Conservation (phyloP, 1,139 yeast species). For the Nakaseomyces delphensis region DNA sequence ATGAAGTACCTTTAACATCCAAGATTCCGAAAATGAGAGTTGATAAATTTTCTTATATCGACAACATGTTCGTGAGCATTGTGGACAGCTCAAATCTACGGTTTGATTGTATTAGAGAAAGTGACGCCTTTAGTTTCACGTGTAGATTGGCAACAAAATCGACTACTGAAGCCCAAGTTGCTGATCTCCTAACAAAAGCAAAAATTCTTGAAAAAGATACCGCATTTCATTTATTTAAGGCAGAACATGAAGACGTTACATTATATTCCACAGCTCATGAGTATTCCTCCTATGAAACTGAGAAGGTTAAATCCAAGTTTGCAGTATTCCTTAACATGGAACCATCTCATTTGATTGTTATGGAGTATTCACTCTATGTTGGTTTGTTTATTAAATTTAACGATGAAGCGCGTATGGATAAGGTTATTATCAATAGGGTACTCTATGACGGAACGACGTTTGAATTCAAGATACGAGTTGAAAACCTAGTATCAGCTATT, state of each 20-base stretch:
- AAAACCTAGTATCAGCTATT: slow-evolving; percentile 14
- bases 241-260: slow-evolving; percentile 35
- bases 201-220: slow-evolving; percentile 68
- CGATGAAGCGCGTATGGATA: slow-evolving; percentile 24
- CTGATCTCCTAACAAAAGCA: slow-evolving; percentile 67
- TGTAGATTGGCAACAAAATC: slow-evolving; percentile 28
- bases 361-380: slow-evolving; percentile 36
- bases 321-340: slow-evolving; percentile 55
- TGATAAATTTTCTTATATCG: slow-evolving; percentile 58
- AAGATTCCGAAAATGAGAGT: slow-evolving; percentile 64
- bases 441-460: slow-evolving; percentile 13
- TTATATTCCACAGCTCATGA: slow-evolving; percentile 80
- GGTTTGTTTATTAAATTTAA: slow-evolving; percentile 40
- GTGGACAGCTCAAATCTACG: slow-evolving; percentile 34
- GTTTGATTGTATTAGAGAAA: slow-evolving; percentile 25
- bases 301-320: slow-evolving; percentile 52
- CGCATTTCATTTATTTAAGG: slow-evolving; percentile 75
- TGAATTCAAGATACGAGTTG: slow-evolving; percentile 10
- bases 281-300: slow-evolving; percentile 46
- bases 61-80: slow-evolving; percentile 42
- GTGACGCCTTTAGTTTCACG: slow-evolving; percentile 17
- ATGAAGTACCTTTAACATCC: slow-evolving; percentile 66
- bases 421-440: slow-evolving; percentile 15
- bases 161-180: slow-evolving; percentile 39
- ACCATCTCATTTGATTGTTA: slow-evolving; percentile 32